These are phyloP conservation scores for Claviceps sp. DNA, from an alignment of 2,329 filamentous ascomycete genomes.

Conservation along the genomic window DNA sequence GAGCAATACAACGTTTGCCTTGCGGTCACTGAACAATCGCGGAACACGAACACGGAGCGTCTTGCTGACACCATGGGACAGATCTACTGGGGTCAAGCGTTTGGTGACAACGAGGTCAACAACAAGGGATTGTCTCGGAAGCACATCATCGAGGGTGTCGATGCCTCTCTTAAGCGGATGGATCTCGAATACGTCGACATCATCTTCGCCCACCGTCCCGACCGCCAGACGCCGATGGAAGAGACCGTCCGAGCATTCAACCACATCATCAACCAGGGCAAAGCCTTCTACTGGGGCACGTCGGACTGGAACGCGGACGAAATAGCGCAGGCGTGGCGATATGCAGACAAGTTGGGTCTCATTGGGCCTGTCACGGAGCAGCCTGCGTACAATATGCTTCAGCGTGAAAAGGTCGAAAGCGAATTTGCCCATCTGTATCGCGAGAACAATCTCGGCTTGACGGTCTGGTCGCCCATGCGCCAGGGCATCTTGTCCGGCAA, in stretches of 20 bases:
- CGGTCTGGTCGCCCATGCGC: slow-evolving; percentile 46
- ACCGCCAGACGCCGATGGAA: slow-evolving; percentile 55
- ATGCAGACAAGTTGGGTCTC: slow-evolving; percentile 46
- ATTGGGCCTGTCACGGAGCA: slow-evolving; percentile 55
- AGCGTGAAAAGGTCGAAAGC: slow-evolving; percentile 47
- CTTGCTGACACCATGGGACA: slow-evolving; percentile 12
- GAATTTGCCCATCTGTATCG: slow-evolving; percentile 49
- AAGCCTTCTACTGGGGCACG: slow-evolving; percentile 59
- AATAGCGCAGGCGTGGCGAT: slow-evolving; percentile 48
- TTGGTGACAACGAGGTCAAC: slow-evolving; percentile 50
- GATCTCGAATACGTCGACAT: slow-evolving; percentile 51
- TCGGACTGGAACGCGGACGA: slow-evolving; percentile 55
- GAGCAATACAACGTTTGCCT: neutral
- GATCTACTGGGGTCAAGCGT: slow-evolving; percentile 51
- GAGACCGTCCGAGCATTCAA: slow-evolving; percentile 60
- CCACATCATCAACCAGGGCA: slow-evolving; percentile 52
- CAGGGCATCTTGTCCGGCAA: slow-evolving; percentile 51
- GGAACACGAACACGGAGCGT: neutral
- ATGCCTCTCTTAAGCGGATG: slow-evolving; percentile 43
- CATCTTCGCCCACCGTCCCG: slow-evolving; percentile 55
- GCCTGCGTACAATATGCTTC: slow-evolving; percentile 52
- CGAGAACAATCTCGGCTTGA: slow-evolving; percentile 46
- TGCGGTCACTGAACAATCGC: no score
- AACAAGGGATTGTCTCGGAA: slow-evolving; percentile 56
- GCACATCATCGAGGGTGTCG: slow-evolving; percentile 54